A percentile compares a stretch with the other conserved stretches of the same genome.
These are phyloP conservation scores for Colletotrichum chrysophilum DNA, from an alignment of 2,329 filamentous ascomycete species.

Conservation along the genomic window DNA sequence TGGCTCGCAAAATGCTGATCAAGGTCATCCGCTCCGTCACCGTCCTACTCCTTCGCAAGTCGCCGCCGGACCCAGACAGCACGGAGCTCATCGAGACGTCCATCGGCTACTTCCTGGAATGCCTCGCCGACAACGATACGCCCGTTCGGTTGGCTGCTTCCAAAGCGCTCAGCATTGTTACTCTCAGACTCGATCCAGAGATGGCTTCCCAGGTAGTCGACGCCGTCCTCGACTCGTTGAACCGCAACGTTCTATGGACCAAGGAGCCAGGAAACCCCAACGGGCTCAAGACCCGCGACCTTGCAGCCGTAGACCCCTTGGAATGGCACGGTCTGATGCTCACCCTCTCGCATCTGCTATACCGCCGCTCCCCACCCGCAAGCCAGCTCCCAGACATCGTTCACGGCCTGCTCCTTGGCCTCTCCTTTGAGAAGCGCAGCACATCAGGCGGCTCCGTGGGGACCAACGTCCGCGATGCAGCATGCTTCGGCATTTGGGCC, in stretches of 20 bases:
- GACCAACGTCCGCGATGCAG: constrained; percentile 90
- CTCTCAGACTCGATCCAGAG: constrained; percentile 76
- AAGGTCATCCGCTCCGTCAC: constrained; percentile 83
- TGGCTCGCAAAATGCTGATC: constrained; percentile 81
- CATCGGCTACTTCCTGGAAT: constrained; percentile 81
- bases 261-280: constrained; percentile 35
- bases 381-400: constrained; percentile 75
- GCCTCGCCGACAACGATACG: constrained; percentile 85
- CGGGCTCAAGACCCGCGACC: constrained; percentile 50
- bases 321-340: constrained; percentile 94
- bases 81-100: constrained; percentile 75
- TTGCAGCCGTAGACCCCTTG: constrained; percentile 78
- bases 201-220: constrained; percentile 90
- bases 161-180: constrained; percentile 88
- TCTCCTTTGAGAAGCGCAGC: constrained; percentile 88
- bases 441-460: constrained; percentile 86
- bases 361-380: constrained; percentile 79
- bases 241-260: constrained; percentile 61
- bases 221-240: constrained; percentile 76
- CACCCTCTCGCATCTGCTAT: constrained; percentile 85
- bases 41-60: constrained; percentile 66
- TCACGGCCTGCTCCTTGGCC: constrained; percentile 76
- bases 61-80: constrained; percentile 40
- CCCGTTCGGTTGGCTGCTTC: constrained; percentile 89
- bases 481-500: constrained; percentile 96